These are phyloP conservation scores for Stephanodiscus minutulus DNA, from an alignment of 108 stramenopile genomes.

Conservation along the genomic window DNA sequence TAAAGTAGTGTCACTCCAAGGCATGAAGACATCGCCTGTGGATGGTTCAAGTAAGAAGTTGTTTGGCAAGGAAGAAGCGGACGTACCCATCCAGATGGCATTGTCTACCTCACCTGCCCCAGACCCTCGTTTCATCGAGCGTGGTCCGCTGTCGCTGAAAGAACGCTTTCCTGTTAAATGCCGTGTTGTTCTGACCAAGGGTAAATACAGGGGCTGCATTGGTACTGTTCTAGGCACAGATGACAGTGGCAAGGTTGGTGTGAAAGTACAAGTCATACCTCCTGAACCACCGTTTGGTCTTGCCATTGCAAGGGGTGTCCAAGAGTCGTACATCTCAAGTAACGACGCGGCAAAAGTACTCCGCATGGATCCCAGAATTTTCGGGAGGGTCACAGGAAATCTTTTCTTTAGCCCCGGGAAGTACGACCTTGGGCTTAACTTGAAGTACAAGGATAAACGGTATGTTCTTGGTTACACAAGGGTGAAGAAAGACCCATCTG, in stretches of 20 bases:
- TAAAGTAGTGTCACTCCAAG: slow-evolving; percentile 89
- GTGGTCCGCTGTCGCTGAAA: slow-evolving; percentile 78
- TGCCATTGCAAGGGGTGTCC: slow-evolving; percentile 78
- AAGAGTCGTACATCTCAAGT: slow-evolving; percentile 83
- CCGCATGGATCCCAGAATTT: slow-evolving; percentile 73
- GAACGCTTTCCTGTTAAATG: slow-evolving; percentile 82
- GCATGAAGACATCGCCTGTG: slow-evolving; percentile 85
- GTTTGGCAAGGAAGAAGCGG: slow-evolving; percentile 92
- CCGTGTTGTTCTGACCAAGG: slow-evolving; percentile 81
- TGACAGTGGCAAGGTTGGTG: slow-evolving; percentile 76
- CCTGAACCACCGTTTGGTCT: slow-evolving; percentile 93
- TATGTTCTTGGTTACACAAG: slow-evolving; percentile 91
- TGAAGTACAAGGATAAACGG: slow-evolving; percentile 79
- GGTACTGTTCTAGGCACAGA: slow-evolving; percentile 72
- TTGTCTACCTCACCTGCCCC: slow-evolving; percentile 89
- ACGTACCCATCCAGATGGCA: slow-evolving; percentile 94
- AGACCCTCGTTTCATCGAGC: slow-evolving; percentile 93
- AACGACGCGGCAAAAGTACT: slow-evolving; percentile 84
- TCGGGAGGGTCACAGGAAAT: slow-evolving; percentile 86
- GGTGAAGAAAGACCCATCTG: slow-evolving; percentile 41
- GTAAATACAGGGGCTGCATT: slow-evolving; percentile 67
- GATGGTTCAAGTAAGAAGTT: slow-evolving; percentile 91
- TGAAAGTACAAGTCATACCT: slow-evolving; percentile 81
- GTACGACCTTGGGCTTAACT: slow-evolving; percentile 93
- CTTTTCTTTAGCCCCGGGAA: slow-evolving; percentile 81